Conservation (phyloP, 2,329 filamentous ascomycete genomes). For the Botrytis elliptica region DNA sequence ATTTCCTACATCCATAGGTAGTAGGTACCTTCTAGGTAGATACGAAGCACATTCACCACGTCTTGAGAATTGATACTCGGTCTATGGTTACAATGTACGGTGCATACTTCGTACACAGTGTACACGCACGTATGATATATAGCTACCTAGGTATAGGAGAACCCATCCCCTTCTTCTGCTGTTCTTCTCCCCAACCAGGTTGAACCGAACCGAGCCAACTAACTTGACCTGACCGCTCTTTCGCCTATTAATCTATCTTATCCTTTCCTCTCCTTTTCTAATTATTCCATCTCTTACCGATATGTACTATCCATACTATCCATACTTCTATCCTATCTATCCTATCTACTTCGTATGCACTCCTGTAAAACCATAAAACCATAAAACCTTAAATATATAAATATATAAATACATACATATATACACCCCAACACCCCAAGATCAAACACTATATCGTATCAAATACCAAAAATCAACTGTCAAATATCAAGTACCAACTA, state of each 20-base stretch:
- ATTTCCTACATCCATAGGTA: neutral
- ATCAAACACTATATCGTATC: no score
- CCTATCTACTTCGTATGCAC: no score
- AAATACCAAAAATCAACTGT: no score
- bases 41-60: neutral
- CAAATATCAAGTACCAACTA: no score
- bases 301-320: neutral
- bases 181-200: no score
- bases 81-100: neutral
- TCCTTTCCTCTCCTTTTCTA: neutral
- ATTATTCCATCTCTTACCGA: no score
- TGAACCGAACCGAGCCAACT: no score
- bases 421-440: no score
- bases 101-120: neutral
- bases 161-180: neutral
- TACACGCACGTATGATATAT: neutral
- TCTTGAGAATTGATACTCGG: neutral
- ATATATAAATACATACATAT: no score
- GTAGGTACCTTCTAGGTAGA: neutral
- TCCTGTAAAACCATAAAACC: no score
- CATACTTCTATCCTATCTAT: no score
- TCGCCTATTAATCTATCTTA: neutral
- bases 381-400: no score
- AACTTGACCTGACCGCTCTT: neutral
- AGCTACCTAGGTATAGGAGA: neutral